These are phyloP conservation scores for Bimuria novae-zelandiae DNA, from an alignment of 2,329 filamentous ascomycete genomes.

Conservation along the genomic window DNA sequence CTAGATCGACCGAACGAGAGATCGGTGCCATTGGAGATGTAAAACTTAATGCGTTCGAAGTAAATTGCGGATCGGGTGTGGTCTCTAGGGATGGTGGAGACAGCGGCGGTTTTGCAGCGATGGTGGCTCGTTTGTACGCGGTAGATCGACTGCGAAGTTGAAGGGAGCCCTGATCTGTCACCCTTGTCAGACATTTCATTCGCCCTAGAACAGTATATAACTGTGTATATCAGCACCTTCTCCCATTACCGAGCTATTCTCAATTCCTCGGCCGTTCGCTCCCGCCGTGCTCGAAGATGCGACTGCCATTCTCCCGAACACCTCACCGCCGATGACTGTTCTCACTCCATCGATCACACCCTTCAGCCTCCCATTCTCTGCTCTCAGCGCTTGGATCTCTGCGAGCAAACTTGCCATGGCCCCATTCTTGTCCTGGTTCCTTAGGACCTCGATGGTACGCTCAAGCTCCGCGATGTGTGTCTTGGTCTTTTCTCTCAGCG, in stretches of 20 bases:
- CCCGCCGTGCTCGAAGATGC: background rate
- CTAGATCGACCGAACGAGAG: slow-evolving; percentile 29
- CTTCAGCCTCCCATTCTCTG: slow-evolving; percentile 41
- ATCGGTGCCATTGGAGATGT: slow-evolving; percentile 11
- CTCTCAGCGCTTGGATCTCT: slow-evolving; percentile 37
- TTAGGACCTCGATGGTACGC: slow-evolving; percentile 41
- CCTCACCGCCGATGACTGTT: slow-evolving; percentile 33
- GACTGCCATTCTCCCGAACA: slow-evolving; percentile 19
- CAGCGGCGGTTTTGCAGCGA: slow-evolving; percentile 19
- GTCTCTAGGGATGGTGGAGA: slow-evolving; percentile 10
- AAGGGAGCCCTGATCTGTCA: slow-evolving; percentile 32
- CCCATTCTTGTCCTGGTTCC: slow-evolving; percentile 39
- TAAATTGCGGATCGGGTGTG: slow-evolving; percentile 8
- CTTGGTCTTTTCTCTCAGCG: slow-evolving; percentile 44
- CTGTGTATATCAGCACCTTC: slow-evolving; percentile 33
- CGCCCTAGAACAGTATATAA: slow-evolving; percentile 5
- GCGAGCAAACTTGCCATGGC: slow-evolving; percentile 36
- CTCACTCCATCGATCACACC: slow-evolving; percentile 43
- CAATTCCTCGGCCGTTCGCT: background rate
- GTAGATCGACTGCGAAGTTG: slow-evolving; percentile 24
- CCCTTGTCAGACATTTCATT: slow-evolving; percentile 25
- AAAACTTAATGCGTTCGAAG: slow-evolving; percentile 20
- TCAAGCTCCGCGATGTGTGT: slow-evolving; percentile 45
- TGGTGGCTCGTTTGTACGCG: slow-evolving; percentile 1
- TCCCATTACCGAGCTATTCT: slow-evolving; percentile 7